Base-by-base conservation (phyloP, 768 basidiomycete species). In the Tephrocybe sp. region DNA sequence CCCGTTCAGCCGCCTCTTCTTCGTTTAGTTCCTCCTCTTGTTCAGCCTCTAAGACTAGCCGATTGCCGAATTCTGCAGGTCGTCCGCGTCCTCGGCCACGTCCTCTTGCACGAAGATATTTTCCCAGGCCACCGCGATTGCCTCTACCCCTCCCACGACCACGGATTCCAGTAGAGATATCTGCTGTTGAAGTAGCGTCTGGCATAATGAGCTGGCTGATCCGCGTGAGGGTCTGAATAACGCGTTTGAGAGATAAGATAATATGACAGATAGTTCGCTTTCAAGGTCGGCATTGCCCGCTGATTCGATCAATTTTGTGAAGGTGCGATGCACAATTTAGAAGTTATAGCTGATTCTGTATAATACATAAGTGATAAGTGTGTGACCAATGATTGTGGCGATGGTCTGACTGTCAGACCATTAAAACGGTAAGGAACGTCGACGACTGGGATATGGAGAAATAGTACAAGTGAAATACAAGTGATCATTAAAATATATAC, bases 1-100 rank as follows among this genome's bases (percentile, higher is more conserved):
- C 70, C 9, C 69, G 55, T 60, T 82, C 85, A 28, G 72, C 69
- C 0, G 73, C 75, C 25, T 72, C 75, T 56, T 84, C 85, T 28
- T 77, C 73, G 38, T 73, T 71, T 20, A 75, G 72, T 25, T 75
- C 73, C 18, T 76, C 74, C 3, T 73, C 71, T 6, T 65, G 63
- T 63, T 90, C 88, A 14, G 38, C 50, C 42, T 58, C 57, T 17
- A 55, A 26, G n/a, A 53, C 34, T 12, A 58, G 57, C 33, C 57
- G 57, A 80, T 60, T 76, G 79, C 21, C 80, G 21, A 58, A 58
- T 76, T 50, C 59, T 38, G 57, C 59, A n/a, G 46, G 55, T 51
- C 81, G 67, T 0, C 81, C 81, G 50, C 79, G 59, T 2, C 75
- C 75, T 3, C 81, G 75, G 8, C 64, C 60, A 44, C 61, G 44